These are phyloP conservation scores for Tremella mesenterica DNA, from an alignment of 768 basidiomycete genomes.

Conservation along the genomic window DNA sequence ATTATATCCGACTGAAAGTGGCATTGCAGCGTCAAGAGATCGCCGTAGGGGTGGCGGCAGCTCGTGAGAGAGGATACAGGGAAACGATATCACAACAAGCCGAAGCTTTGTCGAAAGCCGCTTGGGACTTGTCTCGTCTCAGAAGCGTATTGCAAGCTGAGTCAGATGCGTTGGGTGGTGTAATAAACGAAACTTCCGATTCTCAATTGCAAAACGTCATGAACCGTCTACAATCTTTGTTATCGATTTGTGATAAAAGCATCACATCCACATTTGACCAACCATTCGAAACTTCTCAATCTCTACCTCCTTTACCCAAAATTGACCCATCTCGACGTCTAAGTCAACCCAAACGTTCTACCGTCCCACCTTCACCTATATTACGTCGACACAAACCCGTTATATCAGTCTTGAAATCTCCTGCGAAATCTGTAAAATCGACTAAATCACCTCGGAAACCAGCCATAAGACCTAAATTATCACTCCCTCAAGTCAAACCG, in stretches of 20 bases:
- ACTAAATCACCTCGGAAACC: neutral
- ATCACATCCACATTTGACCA: neutral
- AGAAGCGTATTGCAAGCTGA: conserved; percentile 2
- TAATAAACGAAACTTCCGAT: neutral
- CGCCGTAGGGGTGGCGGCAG: conserved; percentile 3
- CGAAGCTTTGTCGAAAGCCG: conserved; percentile 6
- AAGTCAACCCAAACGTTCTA: neutral
- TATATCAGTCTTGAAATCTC: neutral
- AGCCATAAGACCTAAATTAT: neutral
- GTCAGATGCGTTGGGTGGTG: neutral
- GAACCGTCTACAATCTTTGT: neutral
- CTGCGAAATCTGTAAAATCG: neutral
- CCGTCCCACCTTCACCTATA: neutral
- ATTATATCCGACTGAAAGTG: conserved; percentile 4
- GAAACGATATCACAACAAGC: conserved; percentile 9
- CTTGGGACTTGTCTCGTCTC: conserved; percentile 2
- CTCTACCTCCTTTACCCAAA: neutral
- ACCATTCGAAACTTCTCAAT: neutral
- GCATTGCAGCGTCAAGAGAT: conserved; percentile 8
- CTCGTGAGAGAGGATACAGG: conserved; percentile 15
- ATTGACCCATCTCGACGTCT: neutral
- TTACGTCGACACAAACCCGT: neutral
- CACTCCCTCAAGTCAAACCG: neutral
- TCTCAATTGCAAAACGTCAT: neutral
- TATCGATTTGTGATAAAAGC: neutral